These are phyloP conservation scores for Paraurostyla sp. DNA, from an alignment of 73 alveolate species.

Conservation along the genomic window DNA sequence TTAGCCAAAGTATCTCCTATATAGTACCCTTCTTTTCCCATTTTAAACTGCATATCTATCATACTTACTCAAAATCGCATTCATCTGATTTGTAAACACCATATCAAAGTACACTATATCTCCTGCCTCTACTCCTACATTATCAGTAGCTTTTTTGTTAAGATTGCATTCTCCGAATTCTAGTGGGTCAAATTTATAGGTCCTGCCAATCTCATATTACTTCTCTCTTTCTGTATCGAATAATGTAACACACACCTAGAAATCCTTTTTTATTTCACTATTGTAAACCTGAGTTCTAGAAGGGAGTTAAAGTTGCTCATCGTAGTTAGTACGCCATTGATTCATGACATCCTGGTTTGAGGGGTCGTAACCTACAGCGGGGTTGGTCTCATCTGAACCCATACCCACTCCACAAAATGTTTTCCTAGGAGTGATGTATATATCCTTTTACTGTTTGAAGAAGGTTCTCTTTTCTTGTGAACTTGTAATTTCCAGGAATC, in stretches of 20 bases:
- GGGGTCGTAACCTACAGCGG: background rate
- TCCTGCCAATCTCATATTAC: slow-evolving; percentile 77
- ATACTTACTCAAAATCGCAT: background rate
- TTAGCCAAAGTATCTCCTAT: background rate
- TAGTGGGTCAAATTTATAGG: slow-evolving; percentile 65
- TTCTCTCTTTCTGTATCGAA: slow-evolving; percentile 76
- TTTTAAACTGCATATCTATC: background rate
- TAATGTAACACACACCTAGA: slow-evolving; percentile 28
- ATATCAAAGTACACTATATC: slow-evolving; percentile 44
- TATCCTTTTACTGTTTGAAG: background rate
- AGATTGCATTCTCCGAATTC: slow-evolving; percentile 49
- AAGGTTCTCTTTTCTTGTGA: background rate
- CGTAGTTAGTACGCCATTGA: background rate
- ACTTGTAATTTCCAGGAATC: background rate
- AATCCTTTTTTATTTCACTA: background rate
- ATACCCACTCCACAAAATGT: slow-evolving; percentile 5
- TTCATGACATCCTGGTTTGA: background rate
- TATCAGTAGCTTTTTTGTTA: background rate
- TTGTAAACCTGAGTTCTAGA: background rate
- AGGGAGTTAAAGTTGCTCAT: background rate
- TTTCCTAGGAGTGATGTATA: slow-evolving; percentile 4
- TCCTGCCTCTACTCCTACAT: slow-evolving; percentile 51
- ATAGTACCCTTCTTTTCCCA: background rate
- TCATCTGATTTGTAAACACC: background rate
- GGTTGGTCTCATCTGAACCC: slow-evolving; percentile 21